Base-by-base conservation (phyloP, 1,139 yeast species). In the Wickerhamiella infanticola region DNA sequence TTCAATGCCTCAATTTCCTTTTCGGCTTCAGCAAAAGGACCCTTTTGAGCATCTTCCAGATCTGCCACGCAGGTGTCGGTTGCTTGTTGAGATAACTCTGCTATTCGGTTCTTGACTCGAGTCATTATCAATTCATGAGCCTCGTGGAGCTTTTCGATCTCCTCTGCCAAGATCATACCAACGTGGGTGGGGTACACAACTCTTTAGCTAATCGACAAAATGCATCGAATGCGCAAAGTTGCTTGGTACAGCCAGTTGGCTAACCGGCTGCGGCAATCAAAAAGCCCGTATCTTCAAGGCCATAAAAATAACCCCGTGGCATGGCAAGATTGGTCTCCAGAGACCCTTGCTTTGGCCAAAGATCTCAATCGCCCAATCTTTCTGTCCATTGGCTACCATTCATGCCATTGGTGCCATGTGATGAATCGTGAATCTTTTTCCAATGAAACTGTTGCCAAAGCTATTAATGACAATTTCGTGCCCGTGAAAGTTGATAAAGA, bases 331-430 rank as follows among this genome's bases (percentile, higher is more conserved):
- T 65, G 69, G 69, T 54, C 50, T 35, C 54, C 55, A 25, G 55
- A 58, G 31, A 56, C 65, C 1, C 51, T 65, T 27, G 52, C 53
- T 41, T 54, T 54, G n/a, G 68, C 69, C 5, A 46, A 49, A 13
- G 44, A 53, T 41, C 56, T 53, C 27, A 56, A 62, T 50, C 59
- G 57, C 50, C 68, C 67, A 6, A 47, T 56, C n/a, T 64, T 64
- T 43, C 51, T 65, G 41, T 60, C 65, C 18, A 63, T 65, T 48
- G 68, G 67, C 25, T 64, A 63, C 48, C 61, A 60, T 45, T 58
- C 68, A 24, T 64, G 67, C 47, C 68, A 64, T 46, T 59, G 65
- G 66, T 65, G 69, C 51, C 66, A 62, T 50, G 64, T 63, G 7
- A 64, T 64, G 68, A 61, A 63, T 48, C 46, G 52, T 27, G 67